A percentile compares a stretch with the other conserved stretches of the same genome.
phyloP scores from a whole-genome alignment of 2,329 filamentous ascomycete genomes.

The Aspergillus quadricinctus region DNA sequence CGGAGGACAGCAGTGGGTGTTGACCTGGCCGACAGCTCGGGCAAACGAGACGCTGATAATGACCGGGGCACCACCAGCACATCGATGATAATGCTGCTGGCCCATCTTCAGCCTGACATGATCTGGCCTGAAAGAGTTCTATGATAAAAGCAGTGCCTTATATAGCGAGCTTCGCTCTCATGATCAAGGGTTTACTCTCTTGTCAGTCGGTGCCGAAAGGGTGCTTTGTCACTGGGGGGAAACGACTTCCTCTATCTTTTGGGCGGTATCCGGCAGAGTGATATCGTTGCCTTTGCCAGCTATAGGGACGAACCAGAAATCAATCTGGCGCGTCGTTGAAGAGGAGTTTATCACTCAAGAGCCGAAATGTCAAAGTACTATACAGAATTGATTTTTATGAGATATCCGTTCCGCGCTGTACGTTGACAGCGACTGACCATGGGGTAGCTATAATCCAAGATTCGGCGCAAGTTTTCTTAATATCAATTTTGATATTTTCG shows the following conservation, averaged over 20 bases:
- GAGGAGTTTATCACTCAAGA: neutral
- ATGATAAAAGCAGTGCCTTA: neutral
- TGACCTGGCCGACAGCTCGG: slow-evolving; percentile 13
- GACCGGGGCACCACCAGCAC: slow-evolving; percentile 14
- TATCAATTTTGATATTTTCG: neutral
- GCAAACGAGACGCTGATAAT: slow-evolving; percentile 8
- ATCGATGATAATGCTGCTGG: slow-evolving; percentile 17
- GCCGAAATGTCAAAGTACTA: neutral
- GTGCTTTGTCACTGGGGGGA: neutral
- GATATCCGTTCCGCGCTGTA: too few relatives aligned
- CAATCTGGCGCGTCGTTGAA: neutral
- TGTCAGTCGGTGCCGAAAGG: neutral
- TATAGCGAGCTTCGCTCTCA: neutral
- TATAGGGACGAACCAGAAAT: neutral
- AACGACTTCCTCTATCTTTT: neutral
- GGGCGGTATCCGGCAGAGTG: neutral
- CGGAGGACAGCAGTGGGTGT: slow-evolving; percentile 16
- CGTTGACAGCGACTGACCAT: neutral
- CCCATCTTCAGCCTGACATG: slow-evolving; percentile 6
- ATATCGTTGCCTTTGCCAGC: neutral
- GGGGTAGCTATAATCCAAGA: neutral
- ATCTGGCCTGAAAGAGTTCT: neutral
- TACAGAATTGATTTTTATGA: neutral
- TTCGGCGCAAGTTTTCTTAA: neutral
- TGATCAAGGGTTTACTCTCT: neutral